Conservation (phyloP, 768 basidiomycete genomes). For the Pholiota microspora region DNA sequence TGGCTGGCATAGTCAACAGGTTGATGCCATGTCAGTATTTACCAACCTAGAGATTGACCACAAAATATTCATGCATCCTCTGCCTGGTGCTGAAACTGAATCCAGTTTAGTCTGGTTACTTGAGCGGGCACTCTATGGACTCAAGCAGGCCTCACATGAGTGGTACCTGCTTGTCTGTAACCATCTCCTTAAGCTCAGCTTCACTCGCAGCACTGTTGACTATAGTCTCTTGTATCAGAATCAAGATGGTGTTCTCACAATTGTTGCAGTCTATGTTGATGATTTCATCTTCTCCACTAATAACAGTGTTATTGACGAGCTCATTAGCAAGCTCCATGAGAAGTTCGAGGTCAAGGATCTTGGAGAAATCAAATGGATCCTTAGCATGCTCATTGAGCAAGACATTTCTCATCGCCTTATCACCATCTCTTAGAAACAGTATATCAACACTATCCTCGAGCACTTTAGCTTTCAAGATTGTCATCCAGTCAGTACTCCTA, state of each 20-base stretch:
- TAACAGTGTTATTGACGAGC: not conserved
- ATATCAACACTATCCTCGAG: constrained; percentile 3
- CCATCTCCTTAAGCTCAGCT: constrained; percentile 2
- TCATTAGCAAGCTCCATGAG: not conserved
- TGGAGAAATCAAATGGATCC: constrained; percentile 4
- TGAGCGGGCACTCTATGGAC: constrained; percentile 1
- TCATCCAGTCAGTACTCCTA: not conserved
- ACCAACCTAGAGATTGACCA: not conserved
- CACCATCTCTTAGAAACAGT: not conserved
- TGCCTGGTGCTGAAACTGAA: not conserved
- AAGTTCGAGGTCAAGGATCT: constrained; percentile 3
- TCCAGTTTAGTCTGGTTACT: not conserved
- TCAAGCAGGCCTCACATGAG: constrained; percentile 4
- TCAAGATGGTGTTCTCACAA: not conserved
- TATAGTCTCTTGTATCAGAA: constrained; percentile 1
- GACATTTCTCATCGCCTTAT: not conserved
- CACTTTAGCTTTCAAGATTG: not conserved
- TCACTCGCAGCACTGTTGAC: not conserved
- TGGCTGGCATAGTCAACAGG: not conserved
- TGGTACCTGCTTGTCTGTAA: constrained; percentile 1
- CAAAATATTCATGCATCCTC: constrained; percentile 2
- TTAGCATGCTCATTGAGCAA: constrained; percentile 1
- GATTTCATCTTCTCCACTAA: not conserved
- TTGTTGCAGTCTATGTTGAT: not conserved
- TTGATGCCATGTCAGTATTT: constrained; percentile 4